phyloP scores from a whole-genome alignment of 768 basidiomycete genomes.

The Pleurotus platypus region DNA sequence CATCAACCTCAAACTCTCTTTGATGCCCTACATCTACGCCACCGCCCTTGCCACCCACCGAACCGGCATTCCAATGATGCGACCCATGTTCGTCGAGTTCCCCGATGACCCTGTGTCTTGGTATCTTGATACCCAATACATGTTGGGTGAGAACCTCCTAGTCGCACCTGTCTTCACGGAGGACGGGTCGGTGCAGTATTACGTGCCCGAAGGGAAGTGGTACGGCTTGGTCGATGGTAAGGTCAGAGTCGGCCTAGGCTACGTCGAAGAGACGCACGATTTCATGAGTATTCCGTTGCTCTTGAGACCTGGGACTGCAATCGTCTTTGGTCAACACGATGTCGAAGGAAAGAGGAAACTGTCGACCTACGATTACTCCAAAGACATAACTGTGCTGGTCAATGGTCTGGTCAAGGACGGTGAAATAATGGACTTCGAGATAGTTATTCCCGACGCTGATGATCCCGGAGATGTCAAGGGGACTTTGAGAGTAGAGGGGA shows the following conservation, averaged over 20 bases:
- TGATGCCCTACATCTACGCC: slow-evolving; percentile 42
- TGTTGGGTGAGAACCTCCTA: slow-evolving; percentile 26
- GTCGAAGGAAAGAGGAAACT: slow-evolving; percentile 11
- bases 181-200: slow-evolving; percentile 23
- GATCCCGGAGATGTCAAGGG: slow-evolving; percentile 14
- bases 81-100: slow-evolving; percentile 30
- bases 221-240: slow-evolving; percentile 25
- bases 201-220: slow-evolving; percentile 28
- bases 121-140: slow-evolving; percentile 29
- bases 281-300: slow-evolving; percentile 25
- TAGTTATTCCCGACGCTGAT: slow-evolving; percentile 15
- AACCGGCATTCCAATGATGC: slow-evolving; percentile 29
- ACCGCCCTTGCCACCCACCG: slow-evolving; percentile 26
- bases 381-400: slow-evolving; percentile 15
- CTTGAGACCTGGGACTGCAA: slow-evolving; percentile 23
- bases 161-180: slow-evolving; percentile 28
- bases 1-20: slow-evolving; percentile 36
- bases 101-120: slow-evolving; percentile 26
- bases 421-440: slow-evolving; percentile 9
- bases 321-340: slow-evolving; percentile 18
- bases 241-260: slow-evolving; percentile 23
- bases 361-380: slow-evolving; percentile 19
- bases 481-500: slow-evolving; percentile 11
- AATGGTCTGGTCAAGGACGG: slow-evolving; percentile 10
- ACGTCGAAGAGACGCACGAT: slow-evolving; percentile 22